Percentiles rank a stretch among this genome's conserved stretches.
Conservation (phyloP, 2,329 filamentous ascomycete species). For the Ophioceras dolichostomum region DNA sequence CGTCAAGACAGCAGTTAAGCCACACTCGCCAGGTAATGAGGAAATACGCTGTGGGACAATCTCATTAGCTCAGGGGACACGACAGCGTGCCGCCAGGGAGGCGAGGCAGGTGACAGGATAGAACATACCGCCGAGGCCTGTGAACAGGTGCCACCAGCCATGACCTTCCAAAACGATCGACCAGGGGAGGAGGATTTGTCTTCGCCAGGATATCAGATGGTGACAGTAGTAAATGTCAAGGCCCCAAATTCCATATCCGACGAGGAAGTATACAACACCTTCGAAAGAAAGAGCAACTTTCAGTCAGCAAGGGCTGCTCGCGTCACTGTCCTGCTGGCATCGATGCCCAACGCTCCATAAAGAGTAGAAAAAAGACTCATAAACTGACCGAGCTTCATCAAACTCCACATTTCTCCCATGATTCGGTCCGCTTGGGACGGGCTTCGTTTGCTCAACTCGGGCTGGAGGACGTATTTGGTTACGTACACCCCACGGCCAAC, state of each 20-base stretch:
- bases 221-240: slow-evolving; percentile 68
- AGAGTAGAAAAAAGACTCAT: too few relatives aligned
- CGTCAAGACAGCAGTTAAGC: slow-evolving; percentile 65
- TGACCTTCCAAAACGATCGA: slow-evolving; percentile 54
- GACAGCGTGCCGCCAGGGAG: too few relatives aligned
- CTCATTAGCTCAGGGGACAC: neutral
- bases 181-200: slow-evolving; percentile 64
- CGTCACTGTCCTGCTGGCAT: too few relatives aligned
- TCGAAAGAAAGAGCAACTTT: neutral
- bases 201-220: slow-evolving; percentile 51
- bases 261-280: slow-evolving; percentile 60
- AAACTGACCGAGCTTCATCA: slow-evolving; percentile 46
- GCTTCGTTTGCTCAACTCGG: slow-evolving; percentile 29
- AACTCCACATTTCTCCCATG: slow-evolving; percentile 58
- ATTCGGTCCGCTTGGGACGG: slow-evolving; percentile 33
- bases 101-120: too few relatives aligned
- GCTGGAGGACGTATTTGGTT: slow-evolving; percentile 45
- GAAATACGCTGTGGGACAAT: slow-evolving; percentile 47
- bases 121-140: slow-evolving; percentile 48
- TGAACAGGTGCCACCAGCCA: slow-evolving; percentile 64
- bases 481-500: slow-evolving; percentile 64
- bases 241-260: slow-evolving; percentile 67
- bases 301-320: too few relatives aligned
- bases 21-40: slow-evolving; percentile 79
- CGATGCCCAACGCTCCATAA: too few relatives aligned